Percentiles rank a stretch among this genome's conserved stretches.
phyloP scores from a whole-genome alignment of 1,284 basidiomycete genomes.

The Cutaneotrichosporon spelunceum region DNA sequence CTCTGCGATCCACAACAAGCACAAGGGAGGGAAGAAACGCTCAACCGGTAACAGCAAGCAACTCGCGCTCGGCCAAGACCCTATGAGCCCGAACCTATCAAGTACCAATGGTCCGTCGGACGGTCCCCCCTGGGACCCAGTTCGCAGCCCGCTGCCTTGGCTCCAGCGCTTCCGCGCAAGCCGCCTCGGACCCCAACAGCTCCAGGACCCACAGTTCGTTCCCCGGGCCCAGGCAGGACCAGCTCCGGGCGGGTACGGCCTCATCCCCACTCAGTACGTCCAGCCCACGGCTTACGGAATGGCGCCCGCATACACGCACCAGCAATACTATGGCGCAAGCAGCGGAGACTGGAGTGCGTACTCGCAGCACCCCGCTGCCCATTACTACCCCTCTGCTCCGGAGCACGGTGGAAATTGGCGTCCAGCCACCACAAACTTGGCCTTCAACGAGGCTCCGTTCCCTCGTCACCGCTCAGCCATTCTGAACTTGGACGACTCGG shows the following conservation, averaged over 20 bases:
- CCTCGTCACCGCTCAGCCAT: not conserved
- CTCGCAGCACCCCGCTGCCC: not conserved
- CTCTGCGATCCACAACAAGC: constrained; percentile 6
- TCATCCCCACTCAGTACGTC: constrained; percentile 1
- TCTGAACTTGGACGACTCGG: not conserved
- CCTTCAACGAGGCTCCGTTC: not conserved
- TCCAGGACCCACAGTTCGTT: not conserved
- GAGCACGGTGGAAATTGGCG: not conserved
- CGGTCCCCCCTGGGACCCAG: constrained; percentile 21
- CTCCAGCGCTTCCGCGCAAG: not conserved
- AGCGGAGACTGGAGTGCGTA: not conserved
- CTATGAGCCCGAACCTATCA: constrained; percentile 5
- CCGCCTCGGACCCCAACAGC: not conserved
- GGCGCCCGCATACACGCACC: not conserved
- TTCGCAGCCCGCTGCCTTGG: constrained; percentile 14
- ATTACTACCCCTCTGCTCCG: constrained; percentile 3
- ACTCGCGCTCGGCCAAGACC: constrained; percentile 31
- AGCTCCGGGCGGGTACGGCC: not conserved
- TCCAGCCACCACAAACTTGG: not conserved
- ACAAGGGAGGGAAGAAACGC: constrained; percentile 27
- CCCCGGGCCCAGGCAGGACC: not conserved
- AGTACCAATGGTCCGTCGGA: constrained; percentile 14
- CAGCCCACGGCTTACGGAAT: not conserved
- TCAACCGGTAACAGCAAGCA: constrained; percentile 35
- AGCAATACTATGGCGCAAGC: not conserved